Conservation (phyloP, 768 basidiomycete species). For the Macrolepiota dolichaula region DNA sequence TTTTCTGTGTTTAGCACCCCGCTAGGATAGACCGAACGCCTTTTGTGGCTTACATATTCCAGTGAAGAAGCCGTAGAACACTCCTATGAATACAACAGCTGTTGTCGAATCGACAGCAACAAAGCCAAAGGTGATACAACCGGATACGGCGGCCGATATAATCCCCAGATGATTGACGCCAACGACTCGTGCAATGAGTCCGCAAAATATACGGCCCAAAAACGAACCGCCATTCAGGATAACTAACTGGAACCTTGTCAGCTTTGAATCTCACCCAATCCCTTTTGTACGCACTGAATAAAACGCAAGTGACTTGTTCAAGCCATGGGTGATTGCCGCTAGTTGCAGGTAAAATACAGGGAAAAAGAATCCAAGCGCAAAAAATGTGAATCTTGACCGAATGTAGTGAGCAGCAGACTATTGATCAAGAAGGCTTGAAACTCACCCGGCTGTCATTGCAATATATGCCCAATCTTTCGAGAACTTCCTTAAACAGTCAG, state of each 20-base stretch:
- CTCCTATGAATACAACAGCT: slow-evolving; percentile 26
- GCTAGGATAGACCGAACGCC: not conserved
- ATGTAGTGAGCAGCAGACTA: slow-evolving; percentile 11
- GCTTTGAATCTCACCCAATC: not conserved
- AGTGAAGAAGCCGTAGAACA: slow-evolving; percentile 38
- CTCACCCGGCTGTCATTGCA: slow-evolving; percentile 14
- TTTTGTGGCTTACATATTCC: slow-evolving; percentile 15
- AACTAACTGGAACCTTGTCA: not conserved
- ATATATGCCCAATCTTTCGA: slow-evolving; percentile 16
- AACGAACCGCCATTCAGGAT: not conserved
- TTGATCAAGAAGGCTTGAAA: slow-evolving; percentile 20
- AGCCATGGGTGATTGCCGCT: slow-evolving; percentile 27
- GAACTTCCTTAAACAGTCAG: slow-evolving; percentile 11
- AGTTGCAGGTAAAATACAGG: slow-evolving; percentile 39
- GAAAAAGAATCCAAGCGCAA: slow-evolving; percentile 24
- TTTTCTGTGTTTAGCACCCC: not conserved
- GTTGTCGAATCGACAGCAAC: slow-evolving; percentile 23
- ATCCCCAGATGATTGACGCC: slow-evolving; percentile 15
- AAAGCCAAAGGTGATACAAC: slow-evolving; percentile 30
- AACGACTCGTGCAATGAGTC: not conserved
- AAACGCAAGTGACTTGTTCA: slow-evolving; percentile 25
- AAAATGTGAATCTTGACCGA: slow-evolving; percentile 10
- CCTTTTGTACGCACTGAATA: slow-evolving; percentile 19
- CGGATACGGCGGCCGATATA: slow-evolving; percentile 29
- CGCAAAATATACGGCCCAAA: not conserved